phyloP scores from a whole-genome alignment of 176 grass and related monocot species.

The Coix lacrymajobi region DNA sequence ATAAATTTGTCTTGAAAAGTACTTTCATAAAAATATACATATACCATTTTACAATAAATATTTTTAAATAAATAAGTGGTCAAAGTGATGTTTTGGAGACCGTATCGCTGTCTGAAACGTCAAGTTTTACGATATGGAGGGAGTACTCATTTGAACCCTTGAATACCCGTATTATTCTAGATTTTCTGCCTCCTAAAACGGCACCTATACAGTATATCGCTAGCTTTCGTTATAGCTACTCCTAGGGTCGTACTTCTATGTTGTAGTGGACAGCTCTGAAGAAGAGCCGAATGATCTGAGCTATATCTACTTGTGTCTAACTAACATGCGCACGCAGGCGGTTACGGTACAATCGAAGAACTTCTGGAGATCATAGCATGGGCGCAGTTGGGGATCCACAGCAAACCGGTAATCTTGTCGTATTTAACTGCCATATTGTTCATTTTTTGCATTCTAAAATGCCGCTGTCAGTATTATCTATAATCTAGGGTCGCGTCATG shows the following conservation, averaged over 20 bases:
- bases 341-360: constrained; percentile 96
- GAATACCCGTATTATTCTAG: neutral
- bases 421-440: constrained; percentile 36
- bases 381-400: constrained; percentile 91
- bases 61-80: no score
- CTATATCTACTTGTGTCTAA: neutral
- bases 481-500: neutral
- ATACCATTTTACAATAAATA: no score
- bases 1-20: no score
- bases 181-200: neutral
- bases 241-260: neutral
- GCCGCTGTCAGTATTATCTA: neutral
- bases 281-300: neutral
- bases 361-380: constrained; percentile 93
- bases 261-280: neutral
- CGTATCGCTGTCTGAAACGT: no score
- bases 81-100: no score
- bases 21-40: no score
- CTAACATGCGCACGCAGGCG: constrained; percentile 38
- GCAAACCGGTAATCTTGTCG: constrained; percentile 74
- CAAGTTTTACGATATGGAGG: no score
- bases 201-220: no score
- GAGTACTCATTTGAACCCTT: no score
- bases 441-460: constrained; percentile 3
- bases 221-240: neutral